These are phyloP conservation scores for Debaryomyces maramus DNA, from an alignment of 805 yeast species.

Conservation along the genomic window DNA sequence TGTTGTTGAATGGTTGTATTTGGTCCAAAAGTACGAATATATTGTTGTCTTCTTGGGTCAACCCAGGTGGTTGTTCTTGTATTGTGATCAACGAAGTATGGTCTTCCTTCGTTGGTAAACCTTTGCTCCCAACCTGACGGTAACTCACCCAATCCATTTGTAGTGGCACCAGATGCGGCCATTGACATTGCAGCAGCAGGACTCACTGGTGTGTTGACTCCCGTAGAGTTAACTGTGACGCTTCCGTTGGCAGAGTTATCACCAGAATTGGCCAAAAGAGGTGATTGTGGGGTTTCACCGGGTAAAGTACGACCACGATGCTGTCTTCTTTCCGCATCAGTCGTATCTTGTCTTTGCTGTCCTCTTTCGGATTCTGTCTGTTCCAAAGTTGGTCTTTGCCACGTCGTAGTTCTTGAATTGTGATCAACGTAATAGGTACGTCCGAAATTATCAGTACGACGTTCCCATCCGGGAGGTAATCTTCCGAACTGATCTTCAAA, in stretches of 20 bases:
- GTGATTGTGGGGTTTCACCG: conserved; percentile 47
- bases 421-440: conserved; percentile 98
- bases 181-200: conserved; percentile 67
- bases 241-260: conserved; percentile 37
- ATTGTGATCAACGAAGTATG: conserved; percentile 97
- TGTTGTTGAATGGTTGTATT: conserved; percentile 93
- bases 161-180: conserved; percentile 83
- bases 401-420: conserved; percentile 96
- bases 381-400: conserved; percentile 92
- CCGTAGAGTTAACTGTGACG: conserved; percentile 46
- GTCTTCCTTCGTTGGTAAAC: conserved; percentile 96
- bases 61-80: conserved; percentile 99
- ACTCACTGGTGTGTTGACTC: conserved; percentile 52
- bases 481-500: conserved; percentile 97
- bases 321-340: conserved; percentile 87
- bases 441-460: conserved; percentile 96
- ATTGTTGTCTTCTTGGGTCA: conserved; percentile 98
- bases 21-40: conserved; percentile 91
- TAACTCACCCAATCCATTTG: conserved; percentile 93
- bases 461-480: conserved; percentile 98
- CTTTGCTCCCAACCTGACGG: conserved; percentile 99
- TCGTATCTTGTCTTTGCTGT: conserved; percentile 61
- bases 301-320: conserved; percentile 91
- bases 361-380: conserved; percentile 72
- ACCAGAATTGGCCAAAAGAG: conserved; percentile 22